Evolutionary conservation across 116 monocot species (phyloP), one percentile per base, ranked within the genome.

Genomic region (Phalaenopsis hybrid): DNA sequence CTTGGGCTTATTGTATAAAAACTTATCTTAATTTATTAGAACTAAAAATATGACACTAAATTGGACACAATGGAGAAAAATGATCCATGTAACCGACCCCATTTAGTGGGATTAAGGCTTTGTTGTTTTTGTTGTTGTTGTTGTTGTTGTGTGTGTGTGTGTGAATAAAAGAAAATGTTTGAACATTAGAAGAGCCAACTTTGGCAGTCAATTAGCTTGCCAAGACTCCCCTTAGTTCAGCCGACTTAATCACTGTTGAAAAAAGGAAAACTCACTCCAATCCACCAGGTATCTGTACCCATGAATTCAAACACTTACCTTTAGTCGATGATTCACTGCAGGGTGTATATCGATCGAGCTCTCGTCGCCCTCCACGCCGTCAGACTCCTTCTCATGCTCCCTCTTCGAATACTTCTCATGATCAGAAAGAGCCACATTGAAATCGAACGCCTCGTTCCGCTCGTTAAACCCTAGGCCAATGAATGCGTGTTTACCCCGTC

Each of bases 401-500:
- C 96, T 91, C 78, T 81, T 91, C 75, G 91, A 87, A 58, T 94
- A 91, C 87, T 96, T 96, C 76, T 96, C 96, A 57, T 96, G 94
- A 65, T 96, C 96, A 50, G 92, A 96, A 31, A 96, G 78, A 2
- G 96, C 96, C 31, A 96, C 96, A 80, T 96, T 96, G 82, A 96
- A 96, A 78, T 96, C 96, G 74, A 96, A 94, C 33, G 96, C 96
- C 81, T 96, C 96, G 48, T 96, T 96, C 80, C 98, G 86, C 93
- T 95, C 98, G 25, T 86, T 86, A 77, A 98, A 98, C 25, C 98
- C 98, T 4, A 98, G 86, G 3, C 98, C 98, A 16, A 98, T 65
- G 70, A 98, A 98, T 0, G 98, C 98, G 81, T 98, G 95, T 84
- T 94, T 94, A 15, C 98, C 98, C 41, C n/a, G 77, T 16, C 98